Percentiles rank a stretch among this genome's conserved stretches.
These are phyloP conservation scores for Simplicillium sp. DNA, from an alignment of 2,329 filamentous ascomycete genomes.

Conservation along the genomic window DNA sequence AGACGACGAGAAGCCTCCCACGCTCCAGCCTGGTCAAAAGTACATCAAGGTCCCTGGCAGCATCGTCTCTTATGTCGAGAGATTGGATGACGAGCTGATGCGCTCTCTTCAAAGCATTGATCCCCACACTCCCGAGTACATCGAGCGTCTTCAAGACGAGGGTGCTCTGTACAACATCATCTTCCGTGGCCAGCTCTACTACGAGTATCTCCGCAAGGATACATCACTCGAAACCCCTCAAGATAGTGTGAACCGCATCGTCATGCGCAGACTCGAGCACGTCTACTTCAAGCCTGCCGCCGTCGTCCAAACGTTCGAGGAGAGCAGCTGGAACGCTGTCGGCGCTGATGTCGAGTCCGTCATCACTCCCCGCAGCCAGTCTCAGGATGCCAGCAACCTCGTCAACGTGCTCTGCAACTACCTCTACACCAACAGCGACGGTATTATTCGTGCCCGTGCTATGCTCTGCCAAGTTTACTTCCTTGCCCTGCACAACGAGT, in stretches of 20 bases:
- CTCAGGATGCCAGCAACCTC: slow-evolving; percentile 61
- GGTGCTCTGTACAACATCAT: slow-evolving; percentile 85
- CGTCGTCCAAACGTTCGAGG: slow-evolving; percentile 88
- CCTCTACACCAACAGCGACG: slow-evolving; percentile 88
- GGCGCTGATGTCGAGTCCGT: slow-evolving; percentile 61
- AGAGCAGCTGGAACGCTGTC: slow-evolving; percentile 82
- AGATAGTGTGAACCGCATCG: slow-evolving; percentile 82
- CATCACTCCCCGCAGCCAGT: slow-evolving; percentile 65
- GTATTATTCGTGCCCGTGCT: slow-evolving; percentile 88
- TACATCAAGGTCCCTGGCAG: slow-evolving; percentile 89
- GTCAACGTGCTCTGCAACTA: slow-evolving; percentile 89
- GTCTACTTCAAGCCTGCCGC: slow-evolving; percentile 98
- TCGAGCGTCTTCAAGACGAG: slow-evolving; percentile 89
- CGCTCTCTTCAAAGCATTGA: slow-evolving; percentile 96
- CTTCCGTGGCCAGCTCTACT: slow-evolving; percentile 79
- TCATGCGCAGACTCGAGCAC: slow-evolving; percentile 92
- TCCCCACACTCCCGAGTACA: slow-evolving; percentile 97
- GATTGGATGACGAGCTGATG: slow-evolving; percentile 93
- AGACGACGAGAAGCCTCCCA: slow-evolving; percentile 89
- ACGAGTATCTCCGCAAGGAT: slow-evolving; percentile 69
- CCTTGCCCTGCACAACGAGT: slow-evolving; percentile 92
- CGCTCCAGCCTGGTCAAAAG: slow-evolving; percentile 61
- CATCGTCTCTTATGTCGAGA: slow-evolving; percentile 87
- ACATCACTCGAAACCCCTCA: slow-evolving; percentile 64
- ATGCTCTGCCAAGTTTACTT: slow-evolving; percentile 99